These are phyloP conservation scores for Sporothrix schenckii DNA, from an alignment of 2,329 filamentous ascomycete genomes.

Conservation along the genomic window DNA sequence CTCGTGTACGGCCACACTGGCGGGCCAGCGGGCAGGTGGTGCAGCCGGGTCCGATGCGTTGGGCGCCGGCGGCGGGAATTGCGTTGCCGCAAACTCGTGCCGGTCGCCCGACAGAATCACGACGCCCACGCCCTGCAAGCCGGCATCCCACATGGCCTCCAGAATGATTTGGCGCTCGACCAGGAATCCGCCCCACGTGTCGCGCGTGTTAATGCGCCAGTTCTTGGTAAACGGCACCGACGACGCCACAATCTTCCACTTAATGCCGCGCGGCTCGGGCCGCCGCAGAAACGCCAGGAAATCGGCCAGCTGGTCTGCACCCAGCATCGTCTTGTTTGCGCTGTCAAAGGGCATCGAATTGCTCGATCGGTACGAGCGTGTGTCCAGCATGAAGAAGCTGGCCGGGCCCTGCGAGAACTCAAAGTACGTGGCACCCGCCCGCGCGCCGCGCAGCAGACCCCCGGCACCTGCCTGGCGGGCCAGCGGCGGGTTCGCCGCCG, in stretches of 20 bases:
- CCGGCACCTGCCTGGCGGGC: constrained; percentile 54
- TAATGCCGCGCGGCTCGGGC: constrained; percentile 73
- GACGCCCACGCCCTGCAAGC: constrained; percentile 71
- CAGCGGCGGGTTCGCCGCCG: constrained; percentile 76
- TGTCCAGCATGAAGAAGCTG: constrained; percentile 93
- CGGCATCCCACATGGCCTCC: constrained; percentile 88
- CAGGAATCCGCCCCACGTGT: constrained; percentile 95
- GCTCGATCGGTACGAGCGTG: constrained; percentile 79
- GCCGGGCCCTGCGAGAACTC: constrained; percentile 87
- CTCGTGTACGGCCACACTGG: constrained; percentile 74
- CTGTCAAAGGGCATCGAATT: constrained; percentile 63
- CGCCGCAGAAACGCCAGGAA: constrained; percentile 75
- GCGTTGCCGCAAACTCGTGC: constrained; percentile 95
- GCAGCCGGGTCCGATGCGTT: constrained; percentile 38
- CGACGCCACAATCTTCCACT: constrained; percentile 91
- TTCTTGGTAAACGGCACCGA: constrained; percentile 97
- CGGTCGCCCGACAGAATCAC: constrained; percentile 86
- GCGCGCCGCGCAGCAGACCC: constrained; percentile 41
- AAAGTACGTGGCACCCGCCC: constrained; percentile 71
- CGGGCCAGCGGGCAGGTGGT: constrained; percentile 59
- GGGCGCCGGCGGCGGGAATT: constrained; percentile 65
- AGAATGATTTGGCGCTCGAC: constrained; percentile 76
- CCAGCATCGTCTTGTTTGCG: constrained; percentile 82
- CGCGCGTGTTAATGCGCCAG: constrained; percentile 83
- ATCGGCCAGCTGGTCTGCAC: constrained; percentile 74